Evolutionary conservation across 805 yeast genomes (phyloP), one percentile per base, ranked within the genome.

Genomic region (Tetrapisispora namnaoensis): DNA sequence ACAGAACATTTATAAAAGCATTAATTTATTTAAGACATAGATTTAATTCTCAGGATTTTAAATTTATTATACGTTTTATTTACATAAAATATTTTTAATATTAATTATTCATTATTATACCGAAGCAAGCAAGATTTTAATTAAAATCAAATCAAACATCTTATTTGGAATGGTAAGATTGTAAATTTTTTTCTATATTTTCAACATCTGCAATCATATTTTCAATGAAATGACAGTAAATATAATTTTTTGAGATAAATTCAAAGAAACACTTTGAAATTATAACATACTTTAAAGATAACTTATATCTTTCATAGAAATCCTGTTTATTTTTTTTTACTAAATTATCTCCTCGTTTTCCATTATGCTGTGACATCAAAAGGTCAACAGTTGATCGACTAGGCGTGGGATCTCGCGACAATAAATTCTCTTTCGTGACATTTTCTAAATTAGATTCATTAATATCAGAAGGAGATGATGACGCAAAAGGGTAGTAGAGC

Each of bases 261-360:
- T 51, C 50, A 43, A 58, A 61, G 27, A 63, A 59, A 45, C 61
- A 59, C 48, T 56, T 58, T 2, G 66, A 62, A 37, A 63, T 58
- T 1, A 53, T 52, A 28, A 61, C 50, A 40, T 56, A 61, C 41
- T 63, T 63, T 20, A 53, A 55, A 2, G 67, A 59, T 10, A 65
- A 46, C 32, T 61, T 63, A 43, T 63, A 62, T 30, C 62, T 57
- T 36, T 56, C 57, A 27, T 59, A 58, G 49, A 62, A 61, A 24
- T 63, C 61, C 51, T 62, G 61, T 44, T 52, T 52, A 21, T 40
- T 42, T 11, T 32, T 42, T 17, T 32, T 17, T 5, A 35, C 18
- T 35, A 16, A 5, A 30, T 4, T 9, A 2, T 10, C 17, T n/a
- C 3, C 21, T 22, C 7, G 2, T 18, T 22, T 13, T n/a, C n/a